A percentile compares a stretch with the other conserved stretches of the same genome.
phyloP scores from a whole-genome alignment of 2,329 filamentous ascomycete genomes.

The Rutstroemia sp. region DNA sequence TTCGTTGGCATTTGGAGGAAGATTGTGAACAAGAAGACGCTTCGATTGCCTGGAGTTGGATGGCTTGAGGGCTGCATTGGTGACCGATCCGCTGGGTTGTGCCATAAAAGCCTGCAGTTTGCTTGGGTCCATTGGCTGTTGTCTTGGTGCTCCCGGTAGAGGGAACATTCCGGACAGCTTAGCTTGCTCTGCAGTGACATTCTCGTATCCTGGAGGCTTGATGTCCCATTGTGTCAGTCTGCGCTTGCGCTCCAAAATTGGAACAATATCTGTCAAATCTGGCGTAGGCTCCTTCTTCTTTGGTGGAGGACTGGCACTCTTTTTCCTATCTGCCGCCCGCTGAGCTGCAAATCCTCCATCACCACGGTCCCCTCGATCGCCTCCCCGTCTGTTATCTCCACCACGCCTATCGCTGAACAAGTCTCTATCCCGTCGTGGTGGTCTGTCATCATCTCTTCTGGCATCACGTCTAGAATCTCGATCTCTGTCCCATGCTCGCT shows the following conservation, averaged over 20 bases:
- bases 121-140: slow-evolving; percentile 90
- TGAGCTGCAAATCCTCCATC: slow-evolving; percentile 40
- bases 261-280: slow-evolving; percentile 80
- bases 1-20: slow-evolving; percentile 66
- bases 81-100: slow-evolving; percentile 63
- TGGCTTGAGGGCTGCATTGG: slow-evolving; percentile 75
- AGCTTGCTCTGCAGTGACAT: slow-evolving; percentile 95
- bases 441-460: slow-evolving; percentile 55
- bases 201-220: slow-evolving; percentile 96
- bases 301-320: slow-evolving; percentile 69
- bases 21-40: slow-evolving; percentile 79
- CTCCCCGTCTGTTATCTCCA: slow-evolving; percentile 42
- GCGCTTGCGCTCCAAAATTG: slow-evolving; percentile 78
- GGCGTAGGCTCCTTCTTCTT: slow-evolving; percentile 95
- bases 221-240: slow-evolving; percentile 99
- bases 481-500: slow-evolving; percentile 74
- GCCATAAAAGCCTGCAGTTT: slow-evolving; percentile 95
- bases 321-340: slow-evolving; percentile 40
- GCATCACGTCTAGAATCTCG: slow-evolving; percentile 55
- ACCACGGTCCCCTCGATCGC: slow-evolving; percentile 33
- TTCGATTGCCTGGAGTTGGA: slow-evolving; percentile 91
- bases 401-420: slow-evolving; percentile 55
- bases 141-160: slow-evolving; percentile 85
- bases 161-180: slow-evolving; percentile 99
- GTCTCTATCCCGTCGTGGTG: slow-evolving; percentile 48